Percentiles rank a stretch among this genome's conserved stretches.
phyloP scores from a whole-genome alignment of 169 alveolate genomes.

The Cytauxzoon felis region DNA sequence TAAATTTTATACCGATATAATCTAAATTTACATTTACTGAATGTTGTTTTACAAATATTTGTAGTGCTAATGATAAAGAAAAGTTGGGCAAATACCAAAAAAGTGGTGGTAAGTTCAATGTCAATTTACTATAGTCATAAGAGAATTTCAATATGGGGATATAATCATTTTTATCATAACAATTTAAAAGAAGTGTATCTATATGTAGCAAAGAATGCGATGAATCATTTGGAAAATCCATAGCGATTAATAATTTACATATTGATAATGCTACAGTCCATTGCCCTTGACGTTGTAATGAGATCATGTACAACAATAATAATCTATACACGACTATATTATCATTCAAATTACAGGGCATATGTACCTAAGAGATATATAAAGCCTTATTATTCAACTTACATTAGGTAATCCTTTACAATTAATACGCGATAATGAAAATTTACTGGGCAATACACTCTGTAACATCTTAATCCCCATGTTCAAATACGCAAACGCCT shows the following conservation, averaged over 20 bases:
- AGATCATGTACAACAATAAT: constrained; percentile 53
- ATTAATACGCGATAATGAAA: constrained; percentile 23
- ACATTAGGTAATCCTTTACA: constrained; percentile 25
- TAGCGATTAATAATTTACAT: constrained; percentile 45
- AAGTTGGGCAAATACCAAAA: constrained; percentile 51
- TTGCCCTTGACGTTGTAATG: constrained; percentile 49
- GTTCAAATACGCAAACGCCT: constrained; percentile 20
- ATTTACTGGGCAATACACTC: constrained; percentile 33
- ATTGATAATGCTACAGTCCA: constrained; percentile 41
- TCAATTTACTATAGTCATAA: neutral
- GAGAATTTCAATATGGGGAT: neutral
- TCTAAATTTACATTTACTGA: neutral
- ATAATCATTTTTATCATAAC: neutral
- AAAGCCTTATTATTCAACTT: neutral
- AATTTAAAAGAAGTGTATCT: constrained; percentile 28
- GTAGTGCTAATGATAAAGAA: constrained; percentile 48
- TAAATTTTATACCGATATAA: neutral
- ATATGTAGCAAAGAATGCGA: constrained; percentile 56
- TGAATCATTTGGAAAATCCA: constrained; percentile 46
- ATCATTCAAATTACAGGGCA: constrained; percentile 25
- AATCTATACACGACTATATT: constrained; percentile 30
- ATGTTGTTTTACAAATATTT: constrained; percentile 5
- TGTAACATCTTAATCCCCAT: constrained; percentile 24
- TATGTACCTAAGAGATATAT: constrained; percentile 8
- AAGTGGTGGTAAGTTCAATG: constrained; percentile 10